Percentiles rank a stretch among this genome's conserved stretches.
These are phyloP conservation scores for Pythium brachiatum DNA, from an alignment of 352 stramenopile genomes.

Conservation along the genomic window DNA sequence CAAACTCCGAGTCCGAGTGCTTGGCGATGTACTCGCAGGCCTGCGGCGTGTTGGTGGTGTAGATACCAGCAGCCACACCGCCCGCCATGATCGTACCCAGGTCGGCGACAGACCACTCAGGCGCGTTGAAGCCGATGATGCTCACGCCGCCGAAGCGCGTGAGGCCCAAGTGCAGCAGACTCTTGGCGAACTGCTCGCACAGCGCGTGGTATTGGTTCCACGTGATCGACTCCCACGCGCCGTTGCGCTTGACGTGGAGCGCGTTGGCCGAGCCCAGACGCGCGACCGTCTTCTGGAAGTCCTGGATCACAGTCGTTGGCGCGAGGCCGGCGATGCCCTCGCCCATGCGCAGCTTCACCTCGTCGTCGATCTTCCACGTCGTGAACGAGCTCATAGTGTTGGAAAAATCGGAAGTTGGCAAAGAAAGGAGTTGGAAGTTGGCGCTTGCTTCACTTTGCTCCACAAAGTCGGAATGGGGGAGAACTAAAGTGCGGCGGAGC, in stretches of 20 bases:
- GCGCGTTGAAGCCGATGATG: conserved; percentile 91
- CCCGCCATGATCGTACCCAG: conserved; percentile 92
- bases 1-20: conserved; percentile 90
- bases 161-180: conserved; percentile 65
- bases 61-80: conserved; percentile 93
- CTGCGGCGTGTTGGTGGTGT: conserved; percentile 93
- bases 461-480: conserved; percentile 6
- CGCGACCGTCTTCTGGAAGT: conserved; percentile 59
- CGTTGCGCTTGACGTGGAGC: conserved; percentile 69
- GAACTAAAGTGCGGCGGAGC: not conserved
- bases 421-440: too few species aligned
- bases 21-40: conserved; percentile 93
- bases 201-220: conserved; percentile 83
- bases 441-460: not conserved
- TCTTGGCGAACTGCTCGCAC: conserved; percentile 76
- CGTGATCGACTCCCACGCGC: conserved; percentile 63
- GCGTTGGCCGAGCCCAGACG: conserved; percentile 53
- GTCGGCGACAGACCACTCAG: conserved; percentile 92
- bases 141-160: conserved; percentile 75
- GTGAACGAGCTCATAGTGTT: conserved; percentile 22
- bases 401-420: not conserved
- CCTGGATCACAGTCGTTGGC: conserved; percentile 51
- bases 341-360: conserved; percentile 72
- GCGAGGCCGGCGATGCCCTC: conserved; percentile 40
- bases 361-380: conserved; percentile 87